Evolutionary conservation across 2,329 filamentous ascomycete species (phyloP).

Genomic region (Colletotrichum sojae): DNA sequence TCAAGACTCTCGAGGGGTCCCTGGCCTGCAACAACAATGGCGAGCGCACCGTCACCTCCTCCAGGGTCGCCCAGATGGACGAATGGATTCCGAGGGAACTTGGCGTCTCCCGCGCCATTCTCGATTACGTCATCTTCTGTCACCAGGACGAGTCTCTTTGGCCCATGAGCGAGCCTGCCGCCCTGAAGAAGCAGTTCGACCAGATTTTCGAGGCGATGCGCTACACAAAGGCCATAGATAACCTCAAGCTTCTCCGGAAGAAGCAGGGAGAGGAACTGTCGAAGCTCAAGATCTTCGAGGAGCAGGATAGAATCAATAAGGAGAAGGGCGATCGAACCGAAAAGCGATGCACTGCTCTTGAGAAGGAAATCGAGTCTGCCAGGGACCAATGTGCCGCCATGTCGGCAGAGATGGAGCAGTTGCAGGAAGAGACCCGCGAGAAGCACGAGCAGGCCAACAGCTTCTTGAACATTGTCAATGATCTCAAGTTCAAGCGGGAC

Average conservation of each 20-base stretch:
- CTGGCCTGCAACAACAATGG: conserved; percentile 83
- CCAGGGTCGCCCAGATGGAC: conserved; percentile 85
- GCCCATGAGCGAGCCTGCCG: conserved; percentile 91
- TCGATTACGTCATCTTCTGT: conserved; percentile 97
- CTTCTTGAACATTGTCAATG: conserved; percentile 81
- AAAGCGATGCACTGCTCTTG: conserved; percentile 75
- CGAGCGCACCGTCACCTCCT: conserved; percentile 84
- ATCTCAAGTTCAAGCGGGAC: conserved; percentile 82
- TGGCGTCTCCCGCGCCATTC: conserved; percentile 89
- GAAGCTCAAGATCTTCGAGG: conserved; percentile 80
- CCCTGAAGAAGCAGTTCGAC: conserved; percentile 94
- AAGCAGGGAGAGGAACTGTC: conserved; percentile 82
- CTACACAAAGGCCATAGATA: conserved; percentile 97
- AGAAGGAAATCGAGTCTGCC: conserved; percentile 75
- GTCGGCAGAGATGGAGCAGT: conserved; percentile 72
- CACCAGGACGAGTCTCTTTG: conserved; percentile 98
- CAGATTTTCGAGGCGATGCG: conserved; percentile 98
- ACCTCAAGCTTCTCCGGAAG: conserved; percentile 89
- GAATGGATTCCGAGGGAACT: conserved; percentile 87
- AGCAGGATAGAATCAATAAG: conserved; percentile 86
- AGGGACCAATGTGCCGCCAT: conserved; percentile 71
- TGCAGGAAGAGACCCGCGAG: conserved; percentile 70
- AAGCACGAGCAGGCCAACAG: conserved; percentile 81
- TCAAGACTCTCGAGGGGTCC: conserved; percentile 88
- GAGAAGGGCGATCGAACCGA: conserved; percentile 83